Conservation (phyloP, 2,329 filamentous ascomycete species). For the Ophiostoma montium region DNA sequence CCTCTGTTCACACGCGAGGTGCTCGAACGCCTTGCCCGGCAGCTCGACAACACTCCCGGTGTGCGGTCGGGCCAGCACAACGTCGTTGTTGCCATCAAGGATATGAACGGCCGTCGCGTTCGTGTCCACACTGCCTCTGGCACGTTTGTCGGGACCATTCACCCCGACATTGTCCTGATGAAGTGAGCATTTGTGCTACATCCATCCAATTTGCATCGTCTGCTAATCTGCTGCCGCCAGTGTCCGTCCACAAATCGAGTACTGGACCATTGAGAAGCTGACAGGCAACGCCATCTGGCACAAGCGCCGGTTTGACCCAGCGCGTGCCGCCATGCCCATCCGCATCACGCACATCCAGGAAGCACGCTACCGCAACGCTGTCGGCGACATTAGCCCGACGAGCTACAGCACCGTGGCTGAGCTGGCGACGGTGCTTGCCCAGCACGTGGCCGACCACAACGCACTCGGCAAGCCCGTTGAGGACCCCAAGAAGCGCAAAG, state of each 20-base stretch:
- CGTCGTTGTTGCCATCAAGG: conserved; percentile 1
- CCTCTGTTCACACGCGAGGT: conserved; percentile 12
- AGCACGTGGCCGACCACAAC: neutral
- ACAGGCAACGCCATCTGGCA: conserved; percentile 12
- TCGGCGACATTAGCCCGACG: conserved; percentile 1
- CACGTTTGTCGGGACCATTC: conserved; percentile 1
- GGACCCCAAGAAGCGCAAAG: neutral
- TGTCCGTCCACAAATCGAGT: conserved; percentile 8
- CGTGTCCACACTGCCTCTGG: conserved; percentile 6
- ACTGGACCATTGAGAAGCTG: conserved; percentile 12
- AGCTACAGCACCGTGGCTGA: conserved; percentile 4
- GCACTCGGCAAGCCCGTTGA: neutral
- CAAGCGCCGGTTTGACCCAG: conserved; percentile 6
- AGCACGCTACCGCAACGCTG: conserved; percentile 9
- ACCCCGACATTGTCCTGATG: conserved; percentile 12
- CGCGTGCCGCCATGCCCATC: conserved; percentile 6
- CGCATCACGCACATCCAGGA: conserved; percentile 10
- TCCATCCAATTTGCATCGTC: neutral
- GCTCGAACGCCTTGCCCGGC: conserved; percentile 6
- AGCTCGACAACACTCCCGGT: conserved; percentile 7
- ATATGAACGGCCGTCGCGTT: conserved; percentile 10
- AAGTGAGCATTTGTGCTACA: conserved; percentile 7
- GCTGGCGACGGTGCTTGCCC: conserved; percentile 7
- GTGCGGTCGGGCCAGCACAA: conserved; percentile 9
- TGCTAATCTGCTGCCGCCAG: conserved; percentile 1